Evolutionary conservation across 1,284 basidiomycete species (phyloP).

Genomic region (Hypsizygus ulmarius): DNA sequence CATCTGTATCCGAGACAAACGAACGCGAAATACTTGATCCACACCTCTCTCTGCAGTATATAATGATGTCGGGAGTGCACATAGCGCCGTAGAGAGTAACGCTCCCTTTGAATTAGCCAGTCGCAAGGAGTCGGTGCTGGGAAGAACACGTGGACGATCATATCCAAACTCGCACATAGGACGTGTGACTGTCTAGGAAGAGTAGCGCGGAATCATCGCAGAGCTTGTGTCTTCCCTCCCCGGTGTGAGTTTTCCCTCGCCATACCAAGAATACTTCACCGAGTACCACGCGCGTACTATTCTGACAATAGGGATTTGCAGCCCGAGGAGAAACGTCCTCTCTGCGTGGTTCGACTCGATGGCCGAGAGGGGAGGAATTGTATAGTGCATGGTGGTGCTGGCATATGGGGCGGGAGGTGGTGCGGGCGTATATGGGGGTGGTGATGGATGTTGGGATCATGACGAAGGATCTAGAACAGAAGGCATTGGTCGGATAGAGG

Average conservation of each 20-base stretch:
- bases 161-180: conserved; percentile 44
- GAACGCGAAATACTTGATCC: conserved; percentile 55
- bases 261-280: conserved; percentile 61
- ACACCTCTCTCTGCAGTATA: conserved; percentile 52
- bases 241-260: conserved; percentile 67
- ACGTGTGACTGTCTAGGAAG: conserved; percentile 40
- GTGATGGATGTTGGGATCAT: conserved; percentile 23
- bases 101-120: conserved; percentile 62
- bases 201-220: conserved; percentile 46
- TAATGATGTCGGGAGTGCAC: conserved; percentile 43
- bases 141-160: conserved; percentile 28
- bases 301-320: conserved; percentile 52
- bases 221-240: conserved; percentile 70
- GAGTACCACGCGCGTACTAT: too few species aligned
- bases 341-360: conserved; percentile 60
- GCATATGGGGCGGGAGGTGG: conserved; percentile 48
- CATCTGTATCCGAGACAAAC: conserved; percentile 16
- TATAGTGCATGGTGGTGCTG: conserved; percentile 52
- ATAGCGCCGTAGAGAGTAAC: conserved; percentile 53
- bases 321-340: conserved; percentile 62
- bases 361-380: conserved; percentile 63
- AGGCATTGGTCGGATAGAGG: conserved; percentile 38
- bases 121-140: conserved; percentile 48
- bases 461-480: conserved; percentile 12
- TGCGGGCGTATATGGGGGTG: conserved; percentile 24